Percentiles rank a stretch among this genome's conserved stretches.
These are phyloP conservation scores for Blastomyces percursus DNA, from an alignment of 2,329 filamentous ascomycete genomes.

Conservation along the genomic window DNA sequence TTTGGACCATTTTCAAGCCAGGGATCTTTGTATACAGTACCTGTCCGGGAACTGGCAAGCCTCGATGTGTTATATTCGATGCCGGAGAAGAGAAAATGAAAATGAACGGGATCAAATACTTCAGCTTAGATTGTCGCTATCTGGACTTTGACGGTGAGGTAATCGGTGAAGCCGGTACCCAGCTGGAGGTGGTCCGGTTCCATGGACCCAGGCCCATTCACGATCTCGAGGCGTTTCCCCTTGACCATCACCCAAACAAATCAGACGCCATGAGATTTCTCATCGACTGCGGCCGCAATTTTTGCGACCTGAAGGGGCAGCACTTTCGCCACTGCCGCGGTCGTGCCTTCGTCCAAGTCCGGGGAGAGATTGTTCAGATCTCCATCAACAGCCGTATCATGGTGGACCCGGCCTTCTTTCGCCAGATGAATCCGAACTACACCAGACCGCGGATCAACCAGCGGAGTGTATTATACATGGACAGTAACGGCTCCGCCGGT, in stretches of 20 bases:
- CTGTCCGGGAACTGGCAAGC: too few relatives aligned
- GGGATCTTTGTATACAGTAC: too few relatives aligned
- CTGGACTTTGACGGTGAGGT: slow-evolving; percentile 23
- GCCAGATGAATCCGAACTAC: slow-evolving; percentile 20
- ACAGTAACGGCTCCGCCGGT: slow-evolving; percentile 1
- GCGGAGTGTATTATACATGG: too few relatives aligned
- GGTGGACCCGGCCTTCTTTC: slow-evolving; percentile 18
- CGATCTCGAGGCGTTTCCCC: slow-evolving; percentile 24
- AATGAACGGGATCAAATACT: too few relatives aligned
- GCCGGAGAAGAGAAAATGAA: too few relatives aligned
- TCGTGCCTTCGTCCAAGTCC: slow-evolving; percentile 24
- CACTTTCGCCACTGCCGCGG: slow-evolving; percentile 24
- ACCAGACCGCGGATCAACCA: slow-evolving; percentile 13
- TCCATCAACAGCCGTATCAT: slow-evolving; percentile 17
- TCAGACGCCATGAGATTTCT: slow-evolving; percentile 18
- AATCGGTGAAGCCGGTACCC: slow-evolving; percentile 19
- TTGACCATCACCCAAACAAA: slow-evolving; percentile 20
- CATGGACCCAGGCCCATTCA: slow-evolving; percentile 22
- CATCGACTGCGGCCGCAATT: slow-evolving; percentile 21
- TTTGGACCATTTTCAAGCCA: too few relatives aligned
- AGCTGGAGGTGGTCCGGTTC: slow-evolving; percentile 21
- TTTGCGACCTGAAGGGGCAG: slow-evolving; percentile 20
- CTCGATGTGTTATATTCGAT: too few relatives aligned
- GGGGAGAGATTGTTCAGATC: slow-evolving; percentile 16
- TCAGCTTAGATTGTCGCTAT: slow-evolving; percentile 16